phyloP scores from a whole-genome alignment of 768 basidiomycete genomes.

The Paxillus involutus region DNA sequence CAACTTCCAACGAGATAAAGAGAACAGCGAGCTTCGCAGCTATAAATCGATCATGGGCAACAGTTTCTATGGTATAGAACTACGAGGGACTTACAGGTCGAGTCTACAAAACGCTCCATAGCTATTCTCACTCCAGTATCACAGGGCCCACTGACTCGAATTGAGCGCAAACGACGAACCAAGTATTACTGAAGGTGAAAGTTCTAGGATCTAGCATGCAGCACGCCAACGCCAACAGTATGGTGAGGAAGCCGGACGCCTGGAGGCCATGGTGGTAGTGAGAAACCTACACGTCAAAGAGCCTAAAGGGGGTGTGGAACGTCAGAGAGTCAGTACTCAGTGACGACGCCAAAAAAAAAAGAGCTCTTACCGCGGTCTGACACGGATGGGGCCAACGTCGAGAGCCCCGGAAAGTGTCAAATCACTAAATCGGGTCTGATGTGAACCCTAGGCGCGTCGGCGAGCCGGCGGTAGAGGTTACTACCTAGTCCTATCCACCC shows the following conservation, averaged over 20 bases:
- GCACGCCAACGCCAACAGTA: neutral
- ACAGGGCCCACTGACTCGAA: neutral
- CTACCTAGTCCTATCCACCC: no score
- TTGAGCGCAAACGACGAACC: neutral
- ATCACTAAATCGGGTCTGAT: no score
- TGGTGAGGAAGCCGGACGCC: neutral
- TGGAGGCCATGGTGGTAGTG: neutral
- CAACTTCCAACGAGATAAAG: neutral
- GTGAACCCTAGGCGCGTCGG: no score
- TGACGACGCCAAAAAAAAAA: neutral
- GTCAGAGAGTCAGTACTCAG: neutral
- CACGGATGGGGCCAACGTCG: no score
- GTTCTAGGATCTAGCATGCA: neutral
- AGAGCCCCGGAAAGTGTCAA: no score
- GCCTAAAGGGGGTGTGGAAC: neutral
- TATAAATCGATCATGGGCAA: neutral
- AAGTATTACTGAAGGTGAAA: neutral
- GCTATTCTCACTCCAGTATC: neutral
- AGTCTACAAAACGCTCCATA: constrained; percentile 11
- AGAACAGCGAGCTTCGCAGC: neutral
- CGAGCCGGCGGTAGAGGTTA: no score
- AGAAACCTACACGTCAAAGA: neutral
- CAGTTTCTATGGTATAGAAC: neutral
- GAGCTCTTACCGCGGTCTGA: no score
- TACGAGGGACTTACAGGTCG: constrained; percentile 7